Base-by-base conservation (phyloP, 768 basidiomycete genomes). In the Strobilomyces dryophilus region DNA sequence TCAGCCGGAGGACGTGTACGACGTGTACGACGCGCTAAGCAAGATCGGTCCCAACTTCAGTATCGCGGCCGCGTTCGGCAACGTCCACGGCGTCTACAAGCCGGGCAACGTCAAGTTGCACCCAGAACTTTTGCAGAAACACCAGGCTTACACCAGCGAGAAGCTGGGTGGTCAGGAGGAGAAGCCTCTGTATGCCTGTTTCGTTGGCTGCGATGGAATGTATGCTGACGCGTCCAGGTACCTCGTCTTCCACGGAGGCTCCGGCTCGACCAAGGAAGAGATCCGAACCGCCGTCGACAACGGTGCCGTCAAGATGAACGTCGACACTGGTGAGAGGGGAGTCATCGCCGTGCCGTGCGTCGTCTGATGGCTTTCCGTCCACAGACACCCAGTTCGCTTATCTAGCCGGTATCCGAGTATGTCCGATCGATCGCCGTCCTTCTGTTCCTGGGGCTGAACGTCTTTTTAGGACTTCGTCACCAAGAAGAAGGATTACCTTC, bases 231-330 rank as follows among this genome's bases (percentile, higher is more conserved):
- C 11, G 27, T 21, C 14, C 4, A 92, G 92, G 62, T 98, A 87
- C 84, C 90, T 98, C 56, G 97, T 98, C 73, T 99, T 98, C 93
- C 97, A 98, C 77, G 97, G 97, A 73, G 97, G 97, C 59, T 98
- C 97, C 49, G 97, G 97, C 42, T 98, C 97, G 31, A 85, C 89
- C 61, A 92, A 92, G 75, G 88, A 95, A 43, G 97, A 98, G 75
- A 99, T 98, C 75, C 78, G 77, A 63, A 92, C 86, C 44, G 95
- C 95, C 53, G 97, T 98, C 60, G 66, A 74, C 48, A 80, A 95
- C 70, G 95, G 95, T 65, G 95, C 97, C 40, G 86, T 98, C 69
- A 99, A 99, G 81, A 98, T 98, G 95, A 98, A 98, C 77, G 92
- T 97, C 54, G 93, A 95, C 71, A 98, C 94, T 54, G 82, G 79